Percentiles rank a stretch among this genome's conserved stretches.
phyloP scores from a whole-genome alignment of 2,329 filamentous ascomycete species.

The Aspergillus ochraceoroseus region DNA sequence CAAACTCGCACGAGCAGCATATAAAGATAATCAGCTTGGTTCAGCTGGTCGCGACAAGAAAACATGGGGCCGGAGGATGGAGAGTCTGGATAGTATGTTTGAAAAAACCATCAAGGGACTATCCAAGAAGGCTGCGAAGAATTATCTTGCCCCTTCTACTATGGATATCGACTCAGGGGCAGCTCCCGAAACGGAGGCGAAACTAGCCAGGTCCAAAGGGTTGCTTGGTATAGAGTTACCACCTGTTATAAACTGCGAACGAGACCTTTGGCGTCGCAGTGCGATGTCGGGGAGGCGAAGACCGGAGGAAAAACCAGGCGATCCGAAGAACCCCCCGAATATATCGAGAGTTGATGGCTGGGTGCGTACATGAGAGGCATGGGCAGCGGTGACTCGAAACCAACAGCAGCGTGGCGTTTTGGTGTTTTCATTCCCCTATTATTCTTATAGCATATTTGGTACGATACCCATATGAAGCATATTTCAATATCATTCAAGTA shows the following conservation, averaged over 20 bases:
- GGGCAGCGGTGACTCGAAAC: not conserved
- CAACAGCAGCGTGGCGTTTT: slow-evolving; percentile 13
- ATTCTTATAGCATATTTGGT: slow-evolving; percentile 23
- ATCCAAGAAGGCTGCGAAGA: slow-evolving; percentile 38
- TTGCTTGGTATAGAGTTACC: slow-evolving; percentile 41
- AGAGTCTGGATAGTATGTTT: slow-evolving; percentile 50
- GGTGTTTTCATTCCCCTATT: slow-evolving; percentile 17
- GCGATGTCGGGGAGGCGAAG: slow-evolving; percentile 33
- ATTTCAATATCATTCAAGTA: slow-evolving; percentile 17
- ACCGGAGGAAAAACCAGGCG: slow-evolving; percentile 32
- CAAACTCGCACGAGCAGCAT: slow-evolving; percentile 53
- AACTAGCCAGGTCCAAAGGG: slow-evolving; percentile 24
- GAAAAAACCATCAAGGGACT: slow-evolving; percentile 54
- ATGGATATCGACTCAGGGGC: slow-evolving; percentile 32
- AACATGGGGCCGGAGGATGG: slow-evolving; percentile 36
- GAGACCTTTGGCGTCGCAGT: slow-evolving; percentile 53
- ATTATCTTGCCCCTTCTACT: slow-evolving; percentile 23
- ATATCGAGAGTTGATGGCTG: slow-evolving; percentile 25
- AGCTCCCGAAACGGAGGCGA: slow-evolving; percentile 26
- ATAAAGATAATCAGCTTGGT: slow-evolving; percentile 40
- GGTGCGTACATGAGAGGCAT: slow-evolving; percentile 20
- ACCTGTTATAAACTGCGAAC: slow-evolving; percentile 57
- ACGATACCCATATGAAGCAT: slow-evolving; percentile 34
- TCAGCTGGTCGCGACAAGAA: slow-evolving; percentile 41
- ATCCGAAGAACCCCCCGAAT: slow-evolving; percentile 23